Evolutionary conservation across 2,329 filamentous ascomycete species (phyloP), one percentile per base, ranked within the genome.

Genomic region (Microdochium trichocladiopsis): DNA sequence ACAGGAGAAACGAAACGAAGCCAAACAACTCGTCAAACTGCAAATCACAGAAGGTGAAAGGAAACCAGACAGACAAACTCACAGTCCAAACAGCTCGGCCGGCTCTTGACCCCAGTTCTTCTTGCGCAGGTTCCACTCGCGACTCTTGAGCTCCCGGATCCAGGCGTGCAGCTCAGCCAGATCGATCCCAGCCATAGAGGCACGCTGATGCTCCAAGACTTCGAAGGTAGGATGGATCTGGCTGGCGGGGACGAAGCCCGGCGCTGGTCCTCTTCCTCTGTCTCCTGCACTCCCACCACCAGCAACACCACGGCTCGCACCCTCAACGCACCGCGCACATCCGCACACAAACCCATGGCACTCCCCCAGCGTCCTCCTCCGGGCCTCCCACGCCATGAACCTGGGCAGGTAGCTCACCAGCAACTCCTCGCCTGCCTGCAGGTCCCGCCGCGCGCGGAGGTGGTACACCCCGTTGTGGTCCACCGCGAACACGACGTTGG

Each of bases 401-500:
- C 41, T 12, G 14, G 41, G 41, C n/a, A 45, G 5, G 12, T 45
- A 45, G 21, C 18, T 21, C 12, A 45, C 41, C 5, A 45, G 4
- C 41, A 45, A 18, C 41, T 45, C 41, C 10, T 22, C 18, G 4
- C 41, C 28, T 31, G 28, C 28, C 21, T 12, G 5, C 12, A 45
- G 4, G n/a, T 12, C 16, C 12, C 11, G n/a, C 4, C 41, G 21
- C 9, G 41, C 41, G 22, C 41, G 41, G 9, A 23, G n/a, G 18
- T 45, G 41, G 21, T 45, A 45, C n/a, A 22, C 12, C 6, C 41
- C 18, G 41, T 45, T 16, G 12, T 22, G 41, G 41, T 45, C 41
- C 16, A 45, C 41, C 14, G 41, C 41, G 18, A 45, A 45, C 14
- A 45, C 41, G 41, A 45, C 66, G 47, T 71, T 72, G 1, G 69